Percentiles rank a stretch among this genome's conserved stretches.
phyloP scores from a whole-genome alignment of 2,329 filamentous ascomycete genomes.

The Ophiostoma angusticollis region DNA sequence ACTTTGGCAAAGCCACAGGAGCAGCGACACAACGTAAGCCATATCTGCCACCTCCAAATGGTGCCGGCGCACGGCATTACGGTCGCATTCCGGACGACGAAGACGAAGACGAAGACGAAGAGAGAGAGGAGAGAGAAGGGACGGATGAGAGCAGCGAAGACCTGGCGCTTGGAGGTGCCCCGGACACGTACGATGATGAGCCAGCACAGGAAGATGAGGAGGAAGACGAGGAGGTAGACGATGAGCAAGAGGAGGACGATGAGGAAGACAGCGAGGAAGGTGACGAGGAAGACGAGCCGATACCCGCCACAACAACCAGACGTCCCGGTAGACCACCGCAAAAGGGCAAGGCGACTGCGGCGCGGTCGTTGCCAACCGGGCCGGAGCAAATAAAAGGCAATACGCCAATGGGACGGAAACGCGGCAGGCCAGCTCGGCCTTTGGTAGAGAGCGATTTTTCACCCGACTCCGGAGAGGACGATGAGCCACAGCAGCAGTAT shows the following conservation, averaged over 20 bases:
- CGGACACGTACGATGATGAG: too few relatives aligned
- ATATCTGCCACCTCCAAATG: conserved; percentile 2
- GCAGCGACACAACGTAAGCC: conserved; percentile 15
- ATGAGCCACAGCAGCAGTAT: conserved; percentile 15
- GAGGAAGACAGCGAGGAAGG: conserved; percentile 25
- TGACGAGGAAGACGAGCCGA: conserved; percentile 13
- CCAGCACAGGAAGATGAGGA: conserved; percentile 11
- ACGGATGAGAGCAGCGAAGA: too few relatives aligned
- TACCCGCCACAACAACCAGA: conserved; percentile 1
- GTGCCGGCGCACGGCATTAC: background rate
- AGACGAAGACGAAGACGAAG: conserved; percentile 18
- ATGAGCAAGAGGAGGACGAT: conserved; percentile 14
- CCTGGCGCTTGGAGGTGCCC: too few relatives aligned
- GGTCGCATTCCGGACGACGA: conserved; percentile 4
- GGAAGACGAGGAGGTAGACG: conserved; percentile 18
- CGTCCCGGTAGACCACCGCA: conserved; percentile 15
- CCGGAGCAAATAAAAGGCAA: too few relatives aligned
- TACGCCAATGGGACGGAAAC: conserved; percentile 2
- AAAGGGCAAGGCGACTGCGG: conserved; percentile 14
- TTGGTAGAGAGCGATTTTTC: conserved; percentile 6
- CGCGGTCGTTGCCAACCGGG: background rate
- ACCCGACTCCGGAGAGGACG: conserved; percentile 15
- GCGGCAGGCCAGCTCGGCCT: conserved; percentile 3
- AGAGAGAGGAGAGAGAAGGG: too few relatives aligned
- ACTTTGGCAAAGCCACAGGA: conserved; percentile 30